These are phyloP conservation scores for Rickenella mellea DNA, from an alignment of 768 basidiomycete genomes.

Conservation along the genomic window DNA sequence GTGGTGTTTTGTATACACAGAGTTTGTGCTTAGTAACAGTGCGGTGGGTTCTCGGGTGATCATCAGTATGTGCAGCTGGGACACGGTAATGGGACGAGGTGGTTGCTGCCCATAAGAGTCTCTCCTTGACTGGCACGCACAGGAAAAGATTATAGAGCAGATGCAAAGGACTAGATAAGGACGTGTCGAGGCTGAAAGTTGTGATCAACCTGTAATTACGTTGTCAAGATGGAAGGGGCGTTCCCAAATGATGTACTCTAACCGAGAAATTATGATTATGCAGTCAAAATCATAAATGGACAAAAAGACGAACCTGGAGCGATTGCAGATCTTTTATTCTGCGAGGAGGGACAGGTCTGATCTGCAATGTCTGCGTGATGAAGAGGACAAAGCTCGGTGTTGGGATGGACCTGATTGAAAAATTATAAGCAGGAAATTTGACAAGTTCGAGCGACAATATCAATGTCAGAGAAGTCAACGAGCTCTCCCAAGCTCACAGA, in stretches of 20 bases:
- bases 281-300: background rate
- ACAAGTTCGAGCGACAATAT: background rate
- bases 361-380: constrained; percentile 42
- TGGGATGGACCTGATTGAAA: constrained; percentile 69
- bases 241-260: background rate
- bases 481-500: constrained; percentile 39
- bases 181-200: constrained; percentile 48
- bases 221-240: background rate
- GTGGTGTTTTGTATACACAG: constrained; percentile 31
- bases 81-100: constrained; percentile 38
- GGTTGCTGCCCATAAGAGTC: constrained; percentile 48
- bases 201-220: constrained; percentile 41
- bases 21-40: constrained; percentile 39
- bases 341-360: constrained; percentile 30
- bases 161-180: too few species aligned
- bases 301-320: background rate
- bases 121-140: background rate
- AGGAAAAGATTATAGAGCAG: too few species aligned
- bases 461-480: background rate
- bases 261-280: background rate
- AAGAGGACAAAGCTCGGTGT: constrained; percentile 63
- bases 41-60: constrained; percentile 4
- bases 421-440: constrained; percentile 37
- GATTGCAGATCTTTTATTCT: constrained; percentile 18
- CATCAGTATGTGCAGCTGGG: background rate